Base-by-base conservation (phyloP, 208 protist genomes). In the Lotmaria passim region DNA sequence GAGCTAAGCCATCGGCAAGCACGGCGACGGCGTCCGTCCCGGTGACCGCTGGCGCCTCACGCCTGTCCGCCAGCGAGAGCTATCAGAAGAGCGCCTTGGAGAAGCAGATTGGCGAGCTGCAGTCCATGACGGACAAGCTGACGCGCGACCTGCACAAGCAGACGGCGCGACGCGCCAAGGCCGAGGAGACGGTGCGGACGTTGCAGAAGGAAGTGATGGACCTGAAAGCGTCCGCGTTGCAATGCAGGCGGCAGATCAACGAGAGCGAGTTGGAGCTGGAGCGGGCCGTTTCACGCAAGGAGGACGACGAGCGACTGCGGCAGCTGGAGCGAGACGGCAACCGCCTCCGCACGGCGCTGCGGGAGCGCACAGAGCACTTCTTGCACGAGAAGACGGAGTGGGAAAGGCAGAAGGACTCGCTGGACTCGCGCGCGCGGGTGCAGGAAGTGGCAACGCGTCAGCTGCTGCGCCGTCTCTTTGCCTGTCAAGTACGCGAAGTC, bases 211-310 rank as follows among this genome's bases (percentile, higher is more conserved):
- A 89, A 47, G 82, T 83, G 60, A 56, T 66, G 4, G 69, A 78
- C 36, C 60, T 89, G 30, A 85, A 83, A 56, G 65, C 61, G 12
- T 69, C 46, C 15, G 36, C 84, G 34, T 62, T 86, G 60, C 72
- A 83, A 30, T 85, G 74, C 62, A 79, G 79, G 12, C 76, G 84
- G 43, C 80, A 91, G 73, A 44, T 88, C 26, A 91, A 86, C 59
- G 83, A 93, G 65, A 81, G 66, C 34, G 85, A 90, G 69, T 55
- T 93, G 19, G 69, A 76, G 31, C 60, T 82, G 31, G 82, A 89
- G 73, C 58, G 77, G 10, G 61, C 80, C 14, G 74, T 61, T 7
- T 53, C 78, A 17, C 75, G 51, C 1, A 58, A 64, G 30, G 78
- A 78, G 28, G 80, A 81, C 31, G 79, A 87, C 44, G 67, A 76